Evolutionary conservation across 31 red algal genomes (phyloP).

Genomic region (Porphyra umbilicalis): DNA sequence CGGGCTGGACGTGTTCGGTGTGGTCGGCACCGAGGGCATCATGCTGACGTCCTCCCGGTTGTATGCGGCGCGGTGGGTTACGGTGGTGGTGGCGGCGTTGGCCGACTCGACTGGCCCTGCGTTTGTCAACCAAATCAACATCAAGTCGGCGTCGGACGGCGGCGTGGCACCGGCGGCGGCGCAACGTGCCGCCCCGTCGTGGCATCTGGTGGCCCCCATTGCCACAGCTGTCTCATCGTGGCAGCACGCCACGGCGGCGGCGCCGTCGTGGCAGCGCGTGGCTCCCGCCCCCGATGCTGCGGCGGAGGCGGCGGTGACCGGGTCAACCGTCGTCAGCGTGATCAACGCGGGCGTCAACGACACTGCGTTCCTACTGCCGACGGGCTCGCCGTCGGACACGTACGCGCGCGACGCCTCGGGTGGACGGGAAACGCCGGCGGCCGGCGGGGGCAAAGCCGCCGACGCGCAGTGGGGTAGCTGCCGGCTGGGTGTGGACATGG

Average conservation of each 20-base stretch:
- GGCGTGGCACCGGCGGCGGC: no score
- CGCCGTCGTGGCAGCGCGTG: background rate
- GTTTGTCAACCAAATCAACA: background rate
- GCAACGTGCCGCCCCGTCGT: no score
- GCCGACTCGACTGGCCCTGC: background rate
- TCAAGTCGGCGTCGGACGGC: background rate
- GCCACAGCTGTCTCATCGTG: no score
- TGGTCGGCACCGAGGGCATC: background rate
- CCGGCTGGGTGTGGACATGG: background rate
- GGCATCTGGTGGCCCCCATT: no score
- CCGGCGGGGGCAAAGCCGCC: background rate
- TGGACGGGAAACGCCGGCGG: no score
- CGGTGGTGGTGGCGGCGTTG: background rate
- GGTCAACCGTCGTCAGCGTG: background rate
- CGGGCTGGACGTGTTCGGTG: background rate
- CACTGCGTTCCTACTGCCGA: background rate
- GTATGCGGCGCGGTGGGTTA: background rate
- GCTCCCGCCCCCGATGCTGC: no score
- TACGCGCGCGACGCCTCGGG: background rate
- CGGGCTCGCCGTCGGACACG: background rate
- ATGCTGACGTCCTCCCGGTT: background rate
- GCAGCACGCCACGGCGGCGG: background rate
- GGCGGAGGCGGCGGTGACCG: background rate
- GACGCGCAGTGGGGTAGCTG: background rate
- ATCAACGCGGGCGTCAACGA: background rate